These are phyloP conservation scores for Neonothopanus nambi DNA, from an alignment of 1,284 basidiomycete species.

Conservation along the genomic window DNA sequence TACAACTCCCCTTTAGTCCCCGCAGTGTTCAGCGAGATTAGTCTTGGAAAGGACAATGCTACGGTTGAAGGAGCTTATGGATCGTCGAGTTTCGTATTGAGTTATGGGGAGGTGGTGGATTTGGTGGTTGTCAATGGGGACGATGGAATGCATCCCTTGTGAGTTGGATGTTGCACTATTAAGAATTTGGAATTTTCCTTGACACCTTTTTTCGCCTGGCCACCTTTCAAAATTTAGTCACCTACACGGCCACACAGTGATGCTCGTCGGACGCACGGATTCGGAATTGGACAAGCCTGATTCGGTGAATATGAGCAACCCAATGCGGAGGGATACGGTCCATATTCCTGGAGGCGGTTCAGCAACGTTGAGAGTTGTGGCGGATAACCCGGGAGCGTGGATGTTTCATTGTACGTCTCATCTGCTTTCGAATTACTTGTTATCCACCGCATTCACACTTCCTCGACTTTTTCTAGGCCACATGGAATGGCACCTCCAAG, in stretches of 20 bases:
- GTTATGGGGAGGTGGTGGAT: constrained; percentile 78
- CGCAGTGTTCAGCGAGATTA: constrained; percentile 69
- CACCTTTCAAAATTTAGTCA: too few species aligned
- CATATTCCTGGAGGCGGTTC: constrained; percentile 61
- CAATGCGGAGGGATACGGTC: constrained; percentile 84
- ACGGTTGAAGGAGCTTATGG: constrained; percentile 71
- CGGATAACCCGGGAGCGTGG: constrained; percentile 87
- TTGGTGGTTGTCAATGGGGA: constrained; percentile 82
- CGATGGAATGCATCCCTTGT: constrained; percentile 80
- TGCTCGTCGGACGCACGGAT: constrained; percentile 69
- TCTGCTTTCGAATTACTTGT: too few species aligned
- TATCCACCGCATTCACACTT: background rate
- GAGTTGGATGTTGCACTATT: too few species aligned
- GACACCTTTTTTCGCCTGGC: too few species aligned
- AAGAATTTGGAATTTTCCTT: too few species aligned
- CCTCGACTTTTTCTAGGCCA: too few species aligned
- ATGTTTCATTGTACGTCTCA: constrained; percentile 67
- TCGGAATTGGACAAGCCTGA: constrained; percentile 79
- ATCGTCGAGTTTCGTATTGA: constrained; percentile 70
- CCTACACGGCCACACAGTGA: constrained; percentile 80
- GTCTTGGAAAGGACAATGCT: constrained; percentile 66
- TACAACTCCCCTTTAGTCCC: constrained; percentile 74
- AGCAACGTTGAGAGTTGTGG: constrained; percentile 66
- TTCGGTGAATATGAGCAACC: constrained; percentile 76
- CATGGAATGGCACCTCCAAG: constrained; percentile 80